Evolutionary conservation across 768 basidiomycete species (phyloP), one percentile per base, ranked within the genome.

Genomic region (Psilocybe azurescens): DNA sequence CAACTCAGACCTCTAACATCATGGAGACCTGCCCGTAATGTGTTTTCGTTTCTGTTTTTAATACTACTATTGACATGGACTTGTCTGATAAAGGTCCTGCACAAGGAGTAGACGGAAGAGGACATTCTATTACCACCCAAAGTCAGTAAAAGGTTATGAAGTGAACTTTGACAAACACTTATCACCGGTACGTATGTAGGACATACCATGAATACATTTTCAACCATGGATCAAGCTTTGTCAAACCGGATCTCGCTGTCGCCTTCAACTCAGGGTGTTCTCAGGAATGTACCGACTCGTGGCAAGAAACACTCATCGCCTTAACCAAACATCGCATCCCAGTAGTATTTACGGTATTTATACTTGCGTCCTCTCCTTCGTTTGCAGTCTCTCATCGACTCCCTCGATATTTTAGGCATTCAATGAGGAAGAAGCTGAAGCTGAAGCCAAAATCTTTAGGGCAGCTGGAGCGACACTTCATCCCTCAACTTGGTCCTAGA

Each of bases 261-360:
- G 77, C 77, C 1, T 78, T 78, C 64, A 74, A 78, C 63, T 75
- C 77, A 2, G 76, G 76, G 1, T 61, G 62, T 1, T 74, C 75
- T 0, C 66, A 75, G 50, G 65, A 68, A 44, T 61, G 53, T 7
- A 18, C 11, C 0, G 54, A 55, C 2, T 69, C 68, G 0, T 78
- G 76, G 77, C 63, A 63, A 47, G 39, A 59, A 18, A 74, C 76
- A 0, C 68, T 74, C 33, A 55, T 63, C 4, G 64, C 70, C 55
- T 66, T 77, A 6, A 64, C 69, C 36, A 51, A 72, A 47, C 67
- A 62, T 11, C 64, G 68, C 1, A 72, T 76, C 14, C 73, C 76
- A 2, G 70, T 66, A 3, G 66, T 77, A 0, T 78, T 79, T 57
- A 77, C 76, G 6, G 79, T 77, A 59, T 53, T 56, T 3, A 46